Evolutionary conservation across 1,284 basidiomycete genomes (phyloP), one percentile per base, ranked within the genome.

Genomic region (Trametes hirsuta): DNA sequence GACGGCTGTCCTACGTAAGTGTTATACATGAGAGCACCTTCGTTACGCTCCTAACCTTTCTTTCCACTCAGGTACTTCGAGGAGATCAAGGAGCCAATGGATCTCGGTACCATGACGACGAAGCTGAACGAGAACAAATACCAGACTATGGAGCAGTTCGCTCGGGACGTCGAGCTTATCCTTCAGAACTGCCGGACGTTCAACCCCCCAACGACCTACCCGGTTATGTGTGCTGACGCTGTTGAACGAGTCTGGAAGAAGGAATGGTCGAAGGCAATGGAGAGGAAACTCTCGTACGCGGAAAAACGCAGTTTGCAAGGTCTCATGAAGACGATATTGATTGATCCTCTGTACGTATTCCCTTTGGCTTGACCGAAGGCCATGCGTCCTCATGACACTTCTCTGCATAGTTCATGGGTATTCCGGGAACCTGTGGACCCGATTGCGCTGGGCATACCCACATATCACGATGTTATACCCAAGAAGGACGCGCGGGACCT

Each of bases 1-100:
- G 92, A 91, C 75, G 94, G 89, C 30, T 96, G 90, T 74, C 95
- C 93, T 42, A 94, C 93, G 90, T 95, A 71, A 74, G 90, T 82
- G 25, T 50, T 8, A 45, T 30, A 35, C 24, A 24, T 5, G 34
- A 14, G 34, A 14, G 22, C 24, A 14, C 21, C 44, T 52, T 41
- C 55, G 64, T 49, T 49, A 18, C 40, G 35, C 59, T 42, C 6
- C 54, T 68, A 18, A 64, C 25, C 18, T 22, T 15, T 37, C 24
- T 35, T 18, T 10, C 11, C 41, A 36, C 65, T 25, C 66, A 96
- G 94, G 15, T 99, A 99, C 74, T 87, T 92, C 59, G 87, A 97
- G 10, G 97, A 98, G 77, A 98, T 99, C 72, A 80, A 86, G 65
- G 77, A 91, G 64, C 97, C 97, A 6, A 99, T 98, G 95, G 96